Conservation (phyloP, 768 basidiomycete genomes). For the Boletus reticulatus region DNA sequence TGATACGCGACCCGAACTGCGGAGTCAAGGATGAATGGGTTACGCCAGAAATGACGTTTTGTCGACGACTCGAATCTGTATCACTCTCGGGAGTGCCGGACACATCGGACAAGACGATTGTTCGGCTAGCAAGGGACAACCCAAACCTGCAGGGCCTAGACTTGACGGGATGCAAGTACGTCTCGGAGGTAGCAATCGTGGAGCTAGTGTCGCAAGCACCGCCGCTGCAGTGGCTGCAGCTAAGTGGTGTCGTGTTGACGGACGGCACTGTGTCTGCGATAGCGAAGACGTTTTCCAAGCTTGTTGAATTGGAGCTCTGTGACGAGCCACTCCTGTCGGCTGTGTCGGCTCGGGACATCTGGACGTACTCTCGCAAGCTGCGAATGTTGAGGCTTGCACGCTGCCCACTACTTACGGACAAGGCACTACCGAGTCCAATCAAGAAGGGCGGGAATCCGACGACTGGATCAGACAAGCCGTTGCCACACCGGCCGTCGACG, state of each 20-base stretch:
- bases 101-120: slow-evolving; percentile 67
- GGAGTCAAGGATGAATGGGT: slow-evolving; percentile 60
- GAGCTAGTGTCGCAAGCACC: slow-evolving; percentile 68
- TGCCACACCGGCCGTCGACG: slow-evolving; percentile 54
- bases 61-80: slow-evolving; percentile 66
- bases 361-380: slow-evolving; percentile 76
- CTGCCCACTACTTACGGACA: slow-evolving; percentile 75
- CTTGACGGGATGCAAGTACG: slow-evolving; percentile 66
- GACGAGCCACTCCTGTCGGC: slow-evolving; percentile 68
- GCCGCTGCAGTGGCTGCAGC: slow-evolving; percentile 68
- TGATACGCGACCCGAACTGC: slow-evolving; percentile 42
- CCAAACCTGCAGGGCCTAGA: slow-evolving; percentile 72
- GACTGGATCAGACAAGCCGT: slow-evolving; percentile 43
- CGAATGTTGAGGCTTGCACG: slow-evolving; percentile 74
- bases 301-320: slow-evolving; percentile 80
- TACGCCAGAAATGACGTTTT: slow-evolving; percentile 50
- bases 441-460: slow-evolving; percentile 33
- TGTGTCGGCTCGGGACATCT: slow-evolving; percentile 73
- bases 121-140: slow-evolving; percentile 60
- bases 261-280: slow-evolving; percentile 64
- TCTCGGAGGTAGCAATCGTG: slow-evolving; percentile 77
- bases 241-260: slow-evolving; percentile 66
- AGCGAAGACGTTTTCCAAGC: slow-evolving; percentile 68
- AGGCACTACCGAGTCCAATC: slow-evolving; percentile 61
- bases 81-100: slow-evolving; percentile 67